Base-by-base conservation (phyloP, 345 rosid genomes). In the Salix suchowensis region DNA sequence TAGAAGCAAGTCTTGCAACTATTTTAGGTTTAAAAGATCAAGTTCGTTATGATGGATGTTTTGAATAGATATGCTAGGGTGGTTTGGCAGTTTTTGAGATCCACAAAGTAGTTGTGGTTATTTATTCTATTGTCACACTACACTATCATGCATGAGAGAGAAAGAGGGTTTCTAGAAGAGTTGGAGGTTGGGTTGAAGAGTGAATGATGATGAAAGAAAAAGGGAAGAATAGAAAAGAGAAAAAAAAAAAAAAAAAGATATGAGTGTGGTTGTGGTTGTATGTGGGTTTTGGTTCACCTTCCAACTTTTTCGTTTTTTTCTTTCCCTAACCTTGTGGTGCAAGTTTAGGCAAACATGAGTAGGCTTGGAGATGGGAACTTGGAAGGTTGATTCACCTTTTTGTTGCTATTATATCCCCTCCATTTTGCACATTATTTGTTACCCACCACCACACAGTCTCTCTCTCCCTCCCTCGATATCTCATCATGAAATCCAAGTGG, bases 221-320 rank as follows among this genome's bases (percentile, higher is more conserved):
- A 77, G 72, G 72, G 68, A 84, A 48, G 46, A 40, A 72, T 13
- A 28, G 32, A 34, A 32, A 32, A 32, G 34, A 32, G 2, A 24
- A 62, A 24, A 34, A 32, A 32, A 32, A 5, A 32, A 0, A 24
- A 62, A 24, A 42, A 61, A 40, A 39, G 55, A 70, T 58, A 66
- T 82, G 85, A 83, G 67, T 80, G 88, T 81, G 85, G 89, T 77
- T 85, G 86, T 81, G 76, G 86, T 79, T 88, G 87, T 77, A 13
- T 77, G 88, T 86, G 88, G 85, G 85, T 84, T 86, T 90, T 75
- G 91, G 86, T 86, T 87, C 89, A 90, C 92, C 94, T 82, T 87
- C 90, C 88, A 84, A 81, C 72, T 72, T 73, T 78, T 36, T 14
- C 48, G 37, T 36, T 14, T 55, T 46, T 62, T 61, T 62, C 19